Percentiles rank a stretch among this genome's conserved stretches.
Conservation (phyloP, 805 yeast genomes). For the Wickerhamiella bombiphila region DNA sequence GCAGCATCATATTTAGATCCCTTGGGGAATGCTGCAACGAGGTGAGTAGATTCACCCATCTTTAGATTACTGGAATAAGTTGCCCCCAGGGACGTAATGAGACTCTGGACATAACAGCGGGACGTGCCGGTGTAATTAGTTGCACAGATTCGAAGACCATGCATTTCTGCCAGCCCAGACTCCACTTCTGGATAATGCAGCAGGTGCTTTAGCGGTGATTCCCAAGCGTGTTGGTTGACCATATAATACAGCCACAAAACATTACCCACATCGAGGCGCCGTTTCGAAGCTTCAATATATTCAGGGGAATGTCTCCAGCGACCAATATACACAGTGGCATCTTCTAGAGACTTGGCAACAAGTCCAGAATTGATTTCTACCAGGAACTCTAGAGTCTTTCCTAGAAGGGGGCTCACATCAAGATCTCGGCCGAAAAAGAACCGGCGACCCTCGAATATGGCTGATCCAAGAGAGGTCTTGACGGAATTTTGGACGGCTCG, state of each 20-base stretch:
- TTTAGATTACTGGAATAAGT: slow-evolving; percentile 50
- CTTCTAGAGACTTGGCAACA: slow-evolving; percentile 21
- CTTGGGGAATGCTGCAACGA: slow-evolving; percentile 48
- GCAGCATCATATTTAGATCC: slow-evolving; percentile 75
- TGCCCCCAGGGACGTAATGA: slow-evolving; percentile 62
- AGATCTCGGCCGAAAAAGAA: slow-evolving; percentile 45
- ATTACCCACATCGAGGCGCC: slow-evolving; percentile 41
- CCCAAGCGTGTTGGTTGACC: slow-evolving; percentile 40
- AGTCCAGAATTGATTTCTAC: slow-evolving; percentile 43
- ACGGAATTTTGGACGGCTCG: slow-evolving; percentile 19
- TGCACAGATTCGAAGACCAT: slow-evolving; percentile 42
- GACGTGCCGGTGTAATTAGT: slow-evolving; percentile 83
- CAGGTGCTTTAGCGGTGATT: slow-evolving; percentile 38
- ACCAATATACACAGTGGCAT: slow-evolving; percentile 44
- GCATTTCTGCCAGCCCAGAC: slow-evolving; percentile 39
- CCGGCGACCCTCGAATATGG: slow-evolving; percentile 28
- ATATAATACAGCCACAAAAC: slow-evolving; percentile 63
- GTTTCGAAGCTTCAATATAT: slow-evolving; percentile 33
- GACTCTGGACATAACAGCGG: slow-evolving; percentile 48
- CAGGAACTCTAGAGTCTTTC: slow-evolving; percentile 29
- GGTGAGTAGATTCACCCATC: slow-evolving; percentile 51
- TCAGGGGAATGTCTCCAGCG: slow-evolving; percentile 44
- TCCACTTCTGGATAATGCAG: slow-evolving; percentile 57
- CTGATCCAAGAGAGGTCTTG: slow-evolving; percentile 14
- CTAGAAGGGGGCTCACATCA: slow-evolving; percentile 33